Conservation (phyloP, 805 yeast species). For the Hyphopichia homilentoma region DNA sequence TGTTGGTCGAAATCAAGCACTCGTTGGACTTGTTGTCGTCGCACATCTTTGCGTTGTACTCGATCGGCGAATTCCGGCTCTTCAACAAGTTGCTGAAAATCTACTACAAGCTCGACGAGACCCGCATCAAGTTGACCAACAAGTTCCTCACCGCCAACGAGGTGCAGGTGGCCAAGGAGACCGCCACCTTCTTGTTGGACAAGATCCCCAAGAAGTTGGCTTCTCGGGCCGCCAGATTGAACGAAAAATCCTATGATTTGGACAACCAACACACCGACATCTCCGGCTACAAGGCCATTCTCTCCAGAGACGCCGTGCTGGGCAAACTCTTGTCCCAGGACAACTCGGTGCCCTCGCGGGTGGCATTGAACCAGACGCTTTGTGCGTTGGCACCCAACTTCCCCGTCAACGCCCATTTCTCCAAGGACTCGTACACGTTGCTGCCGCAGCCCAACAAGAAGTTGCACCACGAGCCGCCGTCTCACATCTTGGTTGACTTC, state of each 20-base stretch:
- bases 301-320: conserved; percentile 57
- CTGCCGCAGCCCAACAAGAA: conserved; percentile 45
- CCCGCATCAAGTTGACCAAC: conserved; percentile 50
- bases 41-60: conserved; percentile 66
- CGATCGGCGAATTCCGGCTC: conserved; percentile 65
- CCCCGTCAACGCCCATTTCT: conserved; percentile 46
- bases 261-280: conserved; percentile 44
- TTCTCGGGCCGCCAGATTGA: conserved; percentile 37
- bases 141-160: conserved; percentile 55
- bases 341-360: conserved; percentile 47
- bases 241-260: conserved; percentile 36
- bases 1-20: conserved; percentile 55
- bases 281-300: conserved; percentile 63
- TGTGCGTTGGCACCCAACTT: conserved; percentile 71
- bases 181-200: conserved; percentile 49
- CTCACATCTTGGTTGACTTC: conserved; percentile 74
- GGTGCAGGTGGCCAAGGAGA: conserved; percentile 42
- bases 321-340: conserved; percentile 50
- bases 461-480: conserved; percentile 49
- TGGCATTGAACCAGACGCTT: conserved; percentile 66
- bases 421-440: conserved; percentile 26
- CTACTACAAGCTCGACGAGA: conserved; percentile 55
- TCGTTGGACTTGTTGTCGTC: conserved; percentile 55
- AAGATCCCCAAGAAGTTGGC: conserved; percentile 60
- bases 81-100: conserved; percentile 52